phyloP scores from a whole-genome alignment of 805 yeast genomes.

The Wickerhamomyces ciferrii region DNA sequence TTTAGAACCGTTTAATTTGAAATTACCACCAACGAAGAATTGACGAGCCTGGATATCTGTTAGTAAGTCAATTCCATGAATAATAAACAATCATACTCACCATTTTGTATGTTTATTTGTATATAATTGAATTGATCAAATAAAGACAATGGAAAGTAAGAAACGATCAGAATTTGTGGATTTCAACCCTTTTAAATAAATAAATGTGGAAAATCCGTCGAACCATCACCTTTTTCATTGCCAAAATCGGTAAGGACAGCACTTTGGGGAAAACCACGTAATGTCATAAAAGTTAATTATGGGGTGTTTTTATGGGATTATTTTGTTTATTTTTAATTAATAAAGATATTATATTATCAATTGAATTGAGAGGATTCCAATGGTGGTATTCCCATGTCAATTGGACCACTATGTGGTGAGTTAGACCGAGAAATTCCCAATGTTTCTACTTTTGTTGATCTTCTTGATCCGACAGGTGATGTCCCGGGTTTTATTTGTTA shows the following conservation, averaged over 20 bases:
- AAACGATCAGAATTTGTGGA: no score
- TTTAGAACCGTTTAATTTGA: conserved; percentile 96
- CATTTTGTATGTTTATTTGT: not conserved
- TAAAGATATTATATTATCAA: no score
- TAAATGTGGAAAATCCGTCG: not conserved
- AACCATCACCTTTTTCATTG: not conserved
- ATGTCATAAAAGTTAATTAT: no score
- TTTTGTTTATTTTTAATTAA: no score
- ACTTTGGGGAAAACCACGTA: not conserved
- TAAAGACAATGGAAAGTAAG: no score
- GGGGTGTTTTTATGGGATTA: no score
- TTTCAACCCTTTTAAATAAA: not conserved
- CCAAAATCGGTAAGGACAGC: not conserved
- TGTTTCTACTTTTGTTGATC: no score
- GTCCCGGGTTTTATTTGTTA: not conserved
- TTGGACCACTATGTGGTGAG: no score
- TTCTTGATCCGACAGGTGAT: not conserved
- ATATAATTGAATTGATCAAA: not conserved
- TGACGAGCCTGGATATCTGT: conserved; percentile 56
- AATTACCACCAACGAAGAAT: conserved; percentile 99
- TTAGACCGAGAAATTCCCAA: no score
- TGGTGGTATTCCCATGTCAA: no score
- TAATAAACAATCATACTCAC: not conserved
- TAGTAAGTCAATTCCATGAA: not conserved
- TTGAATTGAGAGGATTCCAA: no score